Conservation (phyloP, 2,329 filamentous ascomycete species). For the Ophiostoma sp. region DNA sequence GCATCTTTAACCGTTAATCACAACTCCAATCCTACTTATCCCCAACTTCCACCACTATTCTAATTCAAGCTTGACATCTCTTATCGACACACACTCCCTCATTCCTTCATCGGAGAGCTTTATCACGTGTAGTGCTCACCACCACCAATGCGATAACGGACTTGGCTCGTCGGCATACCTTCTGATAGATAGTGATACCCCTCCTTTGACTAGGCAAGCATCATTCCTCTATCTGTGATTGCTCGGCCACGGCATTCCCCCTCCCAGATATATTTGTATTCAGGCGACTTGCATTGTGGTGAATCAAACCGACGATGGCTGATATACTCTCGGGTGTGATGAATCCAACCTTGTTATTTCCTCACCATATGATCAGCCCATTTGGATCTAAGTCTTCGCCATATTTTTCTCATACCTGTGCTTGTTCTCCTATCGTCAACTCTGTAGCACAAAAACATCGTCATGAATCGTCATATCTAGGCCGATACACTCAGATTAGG, state of each 20-base stretch:
- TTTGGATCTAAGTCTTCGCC: not conserved
- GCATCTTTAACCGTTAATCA: too few relatives aligned
- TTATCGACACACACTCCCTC: not conserved
- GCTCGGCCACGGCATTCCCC: not conserved
- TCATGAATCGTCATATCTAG: not conserved
- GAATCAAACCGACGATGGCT: not conserved
- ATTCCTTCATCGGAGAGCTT: not conserved
- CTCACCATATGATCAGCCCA: not conserved
- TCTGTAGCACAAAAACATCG: not conserved
- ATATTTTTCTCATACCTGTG: not conserved
- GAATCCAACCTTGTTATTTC: not conserved
- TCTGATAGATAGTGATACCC: not conserved
- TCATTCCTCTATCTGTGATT: not conserved
- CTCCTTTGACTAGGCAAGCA: not conserved
- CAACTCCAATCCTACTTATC: not conserved
- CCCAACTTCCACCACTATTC: not conserved
- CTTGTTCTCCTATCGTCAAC: not conserved
- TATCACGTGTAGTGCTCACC: not conserved
- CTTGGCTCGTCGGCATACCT: not conserved
- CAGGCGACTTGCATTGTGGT: not conserved
- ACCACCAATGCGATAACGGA: not conserved
- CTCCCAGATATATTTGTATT: not conserved
- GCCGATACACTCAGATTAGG: slow-evolving; percentile 7
- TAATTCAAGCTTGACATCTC: not conserved
- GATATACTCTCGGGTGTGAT: not conserved